Base-by-base conservation (phyloP, 768 basidiomycete genomes). In the Pulveroboletus sp. region DNA sequence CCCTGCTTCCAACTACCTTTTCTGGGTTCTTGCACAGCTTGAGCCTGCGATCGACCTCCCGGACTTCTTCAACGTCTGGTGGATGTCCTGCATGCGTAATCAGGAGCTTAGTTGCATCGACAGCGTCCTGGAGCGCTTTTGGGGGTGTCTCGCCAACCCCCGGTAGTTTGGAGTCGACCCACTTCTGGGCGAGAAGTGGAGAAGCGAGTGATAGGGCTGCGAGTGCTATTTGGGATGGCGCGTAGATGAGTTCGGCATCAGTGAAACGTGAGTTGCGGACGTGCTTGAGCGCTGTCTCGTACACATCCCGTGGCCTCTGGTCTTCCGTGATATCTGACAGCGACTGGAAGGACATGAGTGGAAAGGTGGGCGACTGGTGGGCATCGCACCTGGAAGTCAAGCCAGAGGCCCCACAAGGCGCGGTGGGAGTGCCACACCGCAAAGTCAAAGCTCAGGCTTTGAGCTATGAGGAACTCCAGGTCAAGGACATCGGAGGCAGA, bases 11-110 rank as follows among this genome's bases (percentile, higher is more conserved):
- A 11, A 84, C 82, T 6, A 95, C 84, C 68, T 94, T 96, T 69
- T 95, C 93, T 5, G 96, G 96, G 61, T 99, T 98, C 65, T 93
- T 90, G 74, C 95, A 97, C 33, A 86, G 62, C 61, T 82, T 85
- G 40, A 99, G 72, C 39, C 93, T 76, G 62, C 86, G 80, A 66
- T 99, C 96, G 7, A 98, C 85, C 61, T 89, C 87, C 13, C 89
- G 86, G 13, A 97, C 93, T 28, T 78, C 74, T 51, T 92, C 92
- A 11, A 95, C 75, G 50, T 89, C 77, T n/a, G 92, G 82, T 24
- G 79, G 76, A 17, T 75, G 74, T 14, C 84, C 82, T 17, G 79
- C 68, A 6, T 69, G 63, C 6, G 69, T 67, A 28, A 90, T 82
- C 58, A 86, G 62, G 10, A 59, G 56, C 58, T 80, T 78, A 55